Evolutionary conservation across 352 stramenopile species (phyloP), one percentile per base, ranked within the genome.

Genomic region (Detonula confervacea): DNA sequence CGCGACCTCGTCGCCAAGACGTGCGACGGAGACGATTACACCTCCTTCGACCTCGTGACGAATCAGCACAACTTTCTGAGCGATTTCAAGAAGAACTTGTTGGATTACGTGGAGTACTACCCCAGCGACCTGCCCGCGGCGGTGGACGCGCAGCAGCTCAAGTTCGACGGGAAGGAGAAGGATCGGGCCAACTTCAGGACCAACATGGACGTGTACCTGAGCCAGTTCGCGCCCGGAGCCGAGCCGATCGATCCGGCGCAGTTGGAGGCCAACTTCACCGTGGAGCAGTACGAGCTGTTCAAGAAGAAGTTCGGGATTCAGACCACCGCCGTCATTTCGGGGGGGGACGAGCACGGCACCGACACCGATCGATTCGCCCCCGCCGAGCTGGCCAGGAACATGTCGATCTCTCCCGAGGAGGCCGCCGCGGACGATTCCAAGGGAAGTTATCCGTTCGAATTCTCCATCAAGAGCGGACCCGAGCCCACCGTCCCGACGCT

Each of bases 111-210:
- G 9, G 70, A 88, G 24, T 49, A 44, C 8, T 93, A 87, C 37
- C 88, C 88, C 42, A 77, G 84, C 42, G 87, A 81, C 51, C 61
- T 85, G 56, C 86, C 85, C 14, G 86, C 85, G 54, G 85, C 88
- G 0, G 88, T 93, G 1, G 62, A 77, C 16, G 24, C 80, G 11
- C 80, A 86, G 30, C 12, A 79, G 8, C 57, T 93, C 24, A 84
- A 91, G 33, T 93, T 93, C 55, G 64, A 81, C 9, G 83, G 83
- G 22, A 90, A 91, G 74, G 86, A 91, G 65, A 91, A 91, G 60
- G 86, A 93, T 62, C 80, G 86, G 44, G 80, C 89, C 52, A 72
- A 85, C 25, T 93, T 89, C 55, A 71, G 77, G 44, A 63, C 60
- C 22, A 93, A 93, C 56, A 91, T 93, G 70, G 68, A 76, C 47